A percentile compares a stretch with the other conserved stretches of the same genome.
Conservation (phyloP, 2,329 filamentous ascomycete species). For the Colletotrichum sojae region DNA sequence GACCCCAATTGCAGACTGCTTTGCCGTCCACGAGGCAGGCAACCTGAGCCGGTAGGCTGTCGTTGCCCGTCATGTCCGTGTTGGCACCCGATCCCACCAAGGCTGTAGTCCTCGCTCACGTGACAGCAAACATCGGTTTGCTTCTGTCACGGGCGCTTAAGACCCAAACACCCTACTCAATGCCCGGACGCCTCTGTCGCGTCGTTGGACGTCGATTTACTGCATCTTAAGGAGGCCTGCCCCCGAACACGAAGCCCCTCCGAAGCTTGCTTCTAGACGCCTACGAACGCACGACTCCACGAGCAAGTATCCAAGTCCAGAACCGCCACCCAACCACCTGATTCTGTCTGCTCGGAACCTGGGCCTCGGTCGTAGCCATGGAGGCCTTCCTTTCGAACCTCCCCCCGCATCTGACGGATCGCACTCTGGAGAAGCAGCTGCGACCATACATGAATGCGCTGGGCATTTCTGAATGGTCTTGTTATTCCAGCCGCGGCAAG, state of each 20-base stretch:
- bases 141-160: not conserved
- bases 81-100: not conserved
- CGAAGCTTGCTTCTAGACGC: not conserved
- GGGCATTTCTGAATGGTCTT: slow-evolving; percentile 58
- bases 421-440: slow-evolving; percentile 56
- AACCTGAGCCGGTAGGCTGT: not conserved
- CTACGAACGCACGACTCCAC: no score
- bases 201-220: no score
- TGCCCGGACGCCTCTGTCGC: no score
- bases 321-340: not conserved
- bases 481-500: slow-evolving; percentile 57
- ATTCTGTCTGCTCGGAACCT: not conserved
- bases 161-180: not conserved
- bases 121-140: not conserved
- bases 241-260: not conserved
- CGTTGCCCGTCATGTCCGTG: not conserved
- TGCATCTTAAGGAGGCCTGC: not conserved
- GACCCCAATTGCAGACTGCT: not conserved
- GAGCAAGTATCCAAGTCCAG: not conserved
- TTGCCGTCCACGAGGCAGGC: not conserved
- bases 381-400: slow-evolving; percentile 62
- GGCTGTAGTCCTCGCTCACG: not conserved
- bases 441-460: slow-evolving; percentile 56
- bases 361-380: slow-evolving; percentile 49
- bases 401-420: slow-evolving; percentile 56